Percentiles rank a stretch among this genome's conserved stretches.
Conservation (phyloP, 768 basidiomycete genomes). For the Hirschioporus abietinus region DNA sequence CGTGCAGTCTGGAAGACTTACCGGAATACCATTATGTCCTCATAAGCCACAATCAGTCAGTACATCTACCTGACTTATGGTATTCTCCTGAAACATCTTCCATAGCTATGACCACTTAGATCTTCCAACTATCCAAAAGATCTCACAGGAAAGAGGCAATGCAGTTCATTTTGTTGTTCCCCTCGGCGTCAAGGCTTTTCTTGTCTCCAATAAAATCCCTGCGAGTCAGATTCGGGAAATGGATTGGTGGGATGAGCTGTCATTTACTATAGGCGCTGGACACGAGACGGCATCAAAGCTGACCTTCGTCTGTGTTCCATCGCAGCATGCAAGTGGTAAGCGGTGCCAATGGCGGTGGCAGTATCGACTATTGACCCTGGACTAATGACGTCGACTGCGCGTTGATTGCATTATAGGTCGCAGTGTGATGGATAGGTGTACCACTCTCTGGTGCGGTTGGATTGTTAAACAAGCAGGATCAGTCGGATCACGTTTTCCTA, state of each 20-base stretch:
- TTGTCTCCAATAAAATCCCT: constrained; percentile 24
- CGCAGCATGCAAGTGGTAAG: constrained; percentile 38
- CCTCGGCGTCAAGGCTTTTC: constrained; percentile 24
- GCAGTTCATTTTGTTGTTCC: constrained; percentile 32
- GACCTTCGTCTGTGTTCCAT: constrained; percentile 34
- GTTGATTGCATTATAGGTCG: constrained; percentile 23
- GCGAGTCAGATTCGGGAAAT: constrained; percentile 27
- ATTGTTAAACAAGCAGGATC: not conserved
- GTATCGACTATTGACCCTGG: not conserved
- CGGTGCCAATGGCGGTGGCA: not conserved
- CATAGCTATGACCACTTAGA: constrained; percentile 41
- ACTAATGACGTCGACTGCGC: not conserved
- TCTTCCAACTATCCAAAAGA: constrained; percentile 25
- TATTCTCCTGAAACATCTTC: not conserved
- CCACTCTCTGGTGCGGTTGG: constrained; percentile 25
- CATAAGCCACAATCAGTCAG: constrained; percentile 41
- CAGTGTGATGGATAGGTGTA: constrained; percentile 26
- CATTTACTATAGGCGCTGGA: constrained; percentile 13
- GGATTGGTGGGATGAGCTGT: constrained; percentile 37
- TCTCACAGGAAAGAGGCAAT: constrained; percentile 18
- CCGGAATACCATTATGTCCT: constrained; percentile 34
- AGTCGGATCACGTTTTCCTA: not conserved
- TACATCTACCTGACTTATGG: constrained; percentile 4
- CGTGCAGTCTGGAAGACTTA: constrained; percentile 32
- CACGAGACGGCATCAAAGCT: constrained; percentile 14